phyloP scores from a whole-genome alignment of 345 rosid genomes.

The Gossypium anomalum region DNA sequence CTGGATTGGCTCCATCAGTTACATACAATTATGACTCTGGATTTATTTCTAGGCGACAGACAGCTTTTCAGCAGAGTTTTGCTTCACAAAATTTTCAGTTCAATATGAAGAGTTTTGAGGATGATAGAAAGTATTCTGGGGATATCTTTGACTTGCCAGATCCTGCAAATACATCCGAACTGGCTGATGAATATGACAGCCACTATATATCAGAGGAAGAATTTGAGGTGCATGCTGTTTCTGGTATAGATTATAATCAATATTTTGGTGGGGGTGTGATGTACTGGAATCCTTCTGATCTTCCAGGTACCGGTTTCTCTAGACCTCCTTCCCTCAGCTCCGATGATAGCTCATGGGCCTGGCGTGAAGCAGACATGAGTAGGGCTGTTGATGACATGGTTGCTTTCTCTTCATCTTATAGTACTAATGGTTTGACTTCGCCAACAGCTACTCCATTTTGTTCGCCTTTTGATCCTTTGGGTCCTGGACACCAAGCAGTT shows the following conservation, averaged over 20 bases:
- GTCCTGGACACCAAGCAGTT: constrained; percentile 73
- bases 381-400: constrained; percentile 97
- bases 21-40: constrained; percentile 72
- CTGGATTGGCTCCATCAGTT: constrained; percentile 61
- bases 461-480: constrained; percentile 82
- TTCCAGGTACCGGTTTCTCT: constrained; percentile 78
- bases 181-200: constrained; percentile 65
- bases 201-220: constrained; percentile 96
- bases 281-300: constrained; percentile 97
- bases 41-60: constrained; percentile 47
- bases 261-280: constrained; percentile 96
- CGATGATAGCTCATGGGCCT: constrained; percentile 97
- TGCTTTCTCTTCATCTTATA: constrained; percentile 89
- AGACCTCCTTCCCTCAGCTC: constrained; percentile 97
- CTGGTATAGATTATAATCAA: constrained; percentile 89
- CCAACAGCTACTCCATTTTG: constrained; percentile 90
- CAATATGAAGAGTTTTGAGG: constrained; percentile 32
- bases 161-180: constrained; percentile 41
- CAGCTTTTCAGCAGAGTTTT: constrained; percentile 48
- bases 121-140: constrained; percentile 50
- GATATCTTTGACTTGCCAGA: constrained; percentile 69
- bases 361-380: constrained; percentile 96
- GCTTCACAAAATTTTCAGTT: constrained; percentile 37
- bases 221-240: constrained; percentile 68
- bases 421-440: constrained; percentile 87